Conservation (phyloP, 768 basidiomycete genomes). For the Rubroboletus satanas region DNA sequence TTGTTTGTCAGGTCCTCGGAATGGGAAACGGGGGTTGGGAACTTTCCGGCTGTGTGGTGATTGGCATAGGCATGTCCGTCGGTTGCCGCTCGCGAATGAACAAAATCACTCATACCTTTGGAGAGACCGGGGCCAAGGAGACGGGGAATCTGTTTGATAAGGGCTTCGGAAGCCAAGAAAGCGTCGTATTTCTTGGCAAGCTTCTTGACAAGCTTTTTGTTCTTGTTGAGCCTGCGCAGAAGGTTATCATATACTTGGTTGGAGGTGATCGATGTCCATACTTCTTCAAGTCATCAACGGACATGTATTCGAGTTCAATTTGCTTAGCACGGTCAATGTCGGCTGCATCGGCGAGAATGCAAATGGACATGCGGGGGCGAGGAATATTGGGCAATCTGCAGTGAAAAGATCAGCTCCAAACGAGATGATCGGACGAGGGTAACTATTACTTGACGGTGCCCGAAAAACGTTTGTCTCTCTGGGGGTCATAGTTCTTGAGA, state of each 20-base stretch:
- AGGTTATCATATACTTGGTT: background rate
- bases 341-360: conserved; percentile 98
- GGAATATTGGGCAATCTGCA: conserved; percentile 90
- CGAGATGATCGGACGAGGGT: background rate
- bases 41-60: conserved; percentile 78
- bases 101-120: conserved; percentile 61
- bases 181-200: conserved; percentile 99
- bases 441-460: conserved; percentile 85
- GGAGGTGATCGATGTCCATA: conserved; percentile 34
- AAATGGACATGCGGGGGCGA: conserved; percentile 98
- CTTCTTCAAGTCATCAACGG: conserved; percentile 99
- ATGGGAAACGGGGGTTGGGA: conserved; percentile 96
- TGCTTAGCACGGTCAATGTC: conserved; percentile 99
- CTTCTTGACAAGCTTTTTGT: conserved; percentile 99
- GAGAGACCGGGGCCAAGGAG: conserved; percentile 98
- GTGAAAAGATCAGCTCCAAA: background rate
- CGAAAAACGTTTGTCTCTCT: conserved; percentile 99
- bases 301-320: conserved; percentile 98
- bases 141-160: conserved; percentile 99
- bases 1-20: conserved; percentile 87
- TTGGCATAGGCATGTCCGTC: background rate
- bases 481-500: conserved; percentile 98
- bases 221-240: conserved; percentile 87
- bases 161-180: conserved; percentile 93
- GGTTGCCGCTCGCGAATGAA: background rate